Conservation (phyloP, 1,139 yeast species). For the Debaryomyces sp. region DNA sequence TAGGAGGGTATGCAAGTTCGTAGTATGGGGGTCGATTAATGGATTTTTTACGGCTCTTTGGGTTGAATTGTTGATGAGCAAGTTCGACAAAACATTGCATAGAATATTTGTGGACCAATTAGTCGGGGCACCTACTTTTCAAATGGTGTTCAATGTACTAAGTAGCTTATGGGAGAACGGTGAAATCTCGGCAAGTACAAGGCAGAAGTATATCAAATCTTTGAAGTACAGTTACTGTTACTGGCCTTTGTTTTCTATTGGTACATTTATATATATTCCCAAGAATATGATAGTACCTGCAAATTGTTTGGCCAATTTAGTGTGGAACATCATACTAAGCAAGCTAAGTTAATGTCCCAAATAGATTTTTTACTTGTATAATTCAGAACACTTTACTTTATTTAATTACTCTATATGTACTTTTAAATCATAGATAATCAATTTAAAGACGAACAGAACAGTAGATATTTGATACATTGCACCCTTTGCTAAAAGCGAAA, state of each 20-base stretch:
- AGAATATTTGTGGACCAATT: constrained; percentile 56
- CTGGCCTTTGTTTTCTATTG: constrained; percentile 61
- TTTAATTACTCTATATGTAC: background rate
- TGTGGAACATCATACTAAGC: constrained; percentile 60
- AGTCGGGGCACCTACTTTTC: constrained; percentile 58
- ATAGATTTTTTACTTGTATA: background rate
- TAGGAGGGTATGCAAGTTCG: constrained; percentile 50
- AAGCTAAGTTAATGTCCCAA: constrained; percentile 19
- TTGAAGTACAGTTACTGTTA: constrained; percentile 55
- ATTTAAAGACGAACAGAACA: background rate
- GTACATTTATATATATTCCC: constrained; percentile 53
- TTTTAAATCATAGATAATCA: background rate
- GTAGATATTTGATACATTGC: background rate
- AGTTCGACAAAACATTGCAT: constrained; percentile 33
- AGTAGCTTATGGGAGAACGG: constrained; percentile 61
- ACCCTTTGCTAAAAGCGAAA: background rate
- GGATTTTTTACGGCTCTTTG: constrained; percentile 60
- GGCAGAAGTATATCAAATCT: constrained; percentile 44
- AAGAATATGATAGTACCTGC: constrained; percentile 55
- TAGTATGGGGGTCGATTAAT: constrained; percentile 64
- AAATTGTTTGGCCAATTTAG: constrained; percentile 56
- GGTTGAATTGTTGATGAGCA: constrained; percentile 51
- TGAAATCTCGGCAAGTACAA: constrained; percentile 30
- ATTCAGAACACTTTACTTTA: background rate
- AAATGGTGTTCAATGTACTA: constrained; percentile 50